Evolutionary conservation across 129 eudicot genomes (phyloP), one percentile per base, ranked within the genome.

Genomic region (Scalesia atractyloides): DNA sequence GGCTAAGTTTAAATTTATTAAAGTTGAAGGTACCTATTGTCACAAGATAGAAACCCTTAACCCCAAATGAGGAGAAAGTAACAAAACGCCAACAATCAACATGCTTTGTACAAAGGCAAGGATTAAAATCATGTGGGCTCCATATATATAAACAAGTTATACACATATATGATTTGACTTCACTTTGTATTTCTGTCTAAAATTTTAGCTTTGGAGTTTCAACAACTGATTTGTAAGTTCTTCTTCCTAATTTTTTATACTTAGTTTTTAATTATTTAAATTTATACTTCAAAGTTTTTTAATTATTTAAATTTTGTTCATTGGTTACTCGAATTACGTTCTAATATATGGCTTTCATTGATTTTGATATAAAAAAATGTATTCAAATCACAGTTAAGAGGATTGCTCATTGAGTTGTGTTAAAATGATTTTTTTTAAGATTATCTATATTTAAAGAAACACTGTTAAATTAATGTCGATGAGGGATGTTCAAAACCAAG

Each of bases 211-310:
- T 44, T 19, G 37, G 37, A 46, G 17, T 14, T 30, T 15, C 59
- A 49, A 24, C 72, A 68, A 47, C 7, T 68, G 44, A 68, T 43
- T 48, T 68, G 73, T 68, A 68, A 68, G 73, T 68, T 24, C 3
- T 66, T 44, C 34, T 68, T 68, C 15, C 15, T 68, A 5, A 19
- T 16, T 64, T 19, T 20, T 65, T 24, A 24, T 24, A 24, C 30
- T 24, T 24, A 24, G 30, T 24, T 24, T 24, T 24, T 24, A 24
- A 24, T 24, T 24, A 24, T 24, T 1, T 24, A 0, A 24, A 24
- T 24, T 24, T 24, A 24, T 24, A 24, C 30, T 24, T 24, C 30
- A 24, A 24, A 24, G 30, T 24, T 24, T 24, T 24, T 24, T 24
- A 24, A 24, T 24, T 24, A 24, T 24, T 1, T 24, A 0, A 24